Conservation (phyloP, 495 filamentous ascomycete genomes). For the Neurospora hispaniola region DNA sequence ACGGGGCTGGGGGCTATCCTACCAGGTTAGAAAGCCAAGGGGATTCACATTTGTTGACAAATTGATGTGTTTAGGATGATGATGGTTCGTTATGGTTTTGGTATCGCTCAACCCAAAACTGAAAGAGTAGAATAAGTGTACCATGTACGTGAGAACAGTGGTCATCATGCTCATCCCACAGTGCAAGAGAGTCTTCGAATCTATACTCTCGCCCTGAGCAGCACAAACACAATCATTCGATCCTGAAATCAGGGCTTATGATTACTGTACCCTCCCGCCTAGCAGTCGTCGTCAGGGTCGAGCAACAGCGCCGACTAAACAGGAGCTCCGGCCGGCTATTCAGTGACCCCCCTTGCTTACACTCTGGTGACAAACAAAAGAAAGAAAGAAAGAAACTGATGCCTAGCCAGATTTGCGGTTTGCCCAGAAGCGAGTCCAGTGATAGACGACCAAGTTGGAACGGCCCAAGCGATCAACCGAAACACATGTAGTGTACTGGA, state of each 20-base stretch:
- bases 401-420: background rate
- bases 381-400: background rate
- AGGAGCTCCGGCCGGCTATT: background rate
- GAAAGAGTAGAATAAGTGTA: background rate
- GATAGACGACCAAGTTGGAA: background rate
- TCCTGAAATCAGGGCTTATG: background rate
- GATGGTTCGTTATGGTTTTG: background rate
- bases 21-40: background rate
- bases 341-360: background rate
- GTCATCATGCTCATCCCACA: background rate
- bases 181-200: background rate
- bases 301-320: background rate
- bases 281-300: background rate
- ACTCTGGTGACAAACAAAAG: background rate
- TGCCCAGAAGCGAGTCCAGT: background rate
- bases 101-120: background rate
- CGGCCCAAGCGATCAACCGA: background rate
- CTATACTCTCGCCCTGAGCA: background rate
- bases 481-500: background rate
- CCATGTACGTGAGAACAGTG: background rate
- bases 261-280: background rate
- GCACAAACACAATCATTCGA: background rate
- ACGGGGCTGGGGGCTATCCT: background rate
- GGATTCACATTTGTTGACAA: background rate
- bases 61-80: background rate